phyloP scores from a whole-genome alignment of 2,329 filamentous ascomycete species.

The Nemania bipapillata region DNA sequence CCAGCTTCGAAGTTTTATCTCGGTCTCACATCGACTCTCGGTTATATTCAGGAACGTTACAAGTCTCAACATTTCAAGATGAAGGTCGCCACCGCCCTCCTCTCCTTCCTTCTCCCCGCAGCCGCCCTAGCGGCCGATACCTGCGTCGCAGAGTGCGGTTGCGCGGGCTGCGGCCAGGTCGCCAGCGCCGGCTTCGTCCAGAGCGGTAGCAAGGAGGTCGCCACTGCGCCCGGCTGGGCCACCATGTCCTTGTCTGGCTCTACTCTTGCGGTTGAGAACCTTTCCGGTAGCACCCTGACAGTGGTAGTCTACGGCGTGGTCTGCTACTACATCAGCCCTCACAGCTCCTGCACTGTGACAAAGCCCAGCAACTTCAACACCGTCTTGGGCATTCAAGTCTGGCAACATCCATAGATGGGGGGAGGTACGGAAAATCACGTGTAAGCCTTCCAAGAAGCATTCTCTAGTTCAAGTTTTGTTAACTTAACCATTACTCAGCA shows the following conservation, averaged over 20 bases:
- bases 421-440: background rate
- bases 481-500: background rate
- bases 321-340: conserved; percentile 23
- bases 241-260: conserved; percentile 10
- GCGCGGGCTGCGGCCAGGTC: conserved; percentile 22
- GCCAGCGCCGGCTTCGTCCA: conserved; percentile 9
- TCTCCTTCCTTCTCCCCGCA: conserved; percentile 5
- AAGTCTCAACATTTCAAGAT: conserved; percentile 9
- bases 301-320: conserved; percentile 11
- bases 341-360: conserved; percentile 20
- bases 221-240: conserved; percentile 9
- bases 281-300: conserved; percentile 14
- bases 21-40: conserved; percentile 5
- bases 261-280: conserved; percentile 7
- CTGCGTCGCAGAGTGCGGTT: conserved; percentile 20
- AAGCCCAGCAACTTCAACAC: conserved; percentile 6
- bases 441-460: background rate
- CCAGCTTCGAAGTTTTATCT: background rate
- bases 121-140: conserved; percentile 17
- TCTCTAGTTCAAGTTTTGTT: background rate
- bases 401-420: conserved; percentile 16
- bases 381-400: conserved; percentile 5
- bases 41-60: background rate
- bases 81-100: conserved; percentile 2
- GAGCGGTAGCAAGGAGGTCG: conserved; percentile 6